Evolutionary conservation across 2,329 filamentous ascomycete genomes (phyloP).

Genomic region (Dactylonectria estremocensis): DNA sequence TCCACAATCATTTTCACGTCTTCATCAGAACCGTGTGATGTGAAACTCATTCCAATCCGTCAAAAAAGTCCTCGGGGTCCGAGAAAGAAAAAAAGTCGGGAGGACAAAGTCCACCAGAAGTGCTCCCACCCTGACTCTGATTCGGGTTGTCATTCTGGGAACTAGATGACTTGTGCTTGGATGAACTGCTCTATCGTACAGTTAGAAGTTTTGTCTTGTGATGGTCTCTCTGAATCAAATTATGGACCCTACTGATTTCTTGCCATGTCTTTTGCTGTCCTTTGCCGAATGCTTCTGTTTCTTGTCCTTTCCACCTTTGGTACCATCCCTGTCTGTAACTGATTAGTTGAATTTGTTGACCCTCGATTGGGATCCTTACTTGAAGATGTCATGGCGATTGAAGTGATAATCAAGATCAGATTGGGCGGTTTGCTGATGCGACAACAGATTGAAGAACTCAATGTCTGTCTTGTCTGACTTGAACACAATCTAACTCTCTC

Average conservation of each 20-base stretch:
- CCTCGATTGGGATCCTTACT: not conserved
- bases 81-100: slow-evolving; percentile 15
- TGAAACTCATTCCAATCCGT: not conserved
- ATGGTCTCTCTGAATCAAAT: not conserved
- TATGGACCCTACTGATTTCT: not conserved
- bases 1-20: not conserved
- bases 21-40: no score
- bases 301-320: not conserved
- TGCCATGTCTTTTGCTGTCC: not conserved
- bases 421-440: not conserved
- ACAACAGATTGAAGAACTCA: not conserved
- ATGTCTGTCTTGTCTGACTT: not conserved
- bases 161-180: not conserved
- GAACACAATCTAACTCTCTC: no score
- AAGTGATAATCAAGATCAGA: no score
- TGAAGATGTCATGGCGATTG: not conserved
- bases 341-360: not conserved
- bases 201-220: not conserved
- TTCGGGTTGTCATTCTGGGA: not conserved
- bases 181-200: not conserved
- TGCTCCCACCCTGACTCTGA: not conserved
- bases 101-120: not conserved
- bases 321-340: not conserved
- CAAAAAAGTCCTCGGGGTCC: not conserved
- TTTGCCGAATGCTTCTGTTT: not conserved